Evolutionary conservation across 306 rosid species (phyloP), one percentile per base, ranked within the genome.

Genomic region (Vigna nakashimae): DNA sequence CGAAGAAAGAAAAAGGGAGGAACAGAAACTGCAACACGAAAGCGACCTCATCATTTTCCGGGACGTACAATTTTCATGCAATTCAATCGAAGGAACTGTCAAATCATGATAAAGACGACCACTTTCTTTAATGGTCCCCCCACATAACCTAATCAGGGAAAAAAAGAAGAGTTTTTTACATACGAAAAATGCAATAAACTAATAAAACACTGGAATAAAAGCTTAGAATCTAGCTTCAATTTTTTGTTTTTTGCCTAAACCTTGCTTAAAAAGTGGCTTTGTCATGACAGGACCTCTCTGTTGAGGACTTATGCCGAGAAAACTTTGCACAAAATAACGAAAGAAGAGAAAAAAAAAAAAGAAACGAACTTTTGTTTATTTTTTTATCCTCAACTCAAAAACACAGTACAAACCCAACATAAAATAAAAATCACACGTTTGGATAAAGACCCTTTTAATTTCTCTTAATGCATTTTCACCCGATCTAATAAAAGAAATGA

Each of bases 11-110:
- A 76, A 64, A 80, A 69, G 71, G 76, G 65, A 63, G 62, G 64
- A 53, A 28, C 76, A 81, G 72, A 85, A 65, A 76, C 88, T 70
- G 88, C 65, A 70, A 79, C 49, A 57, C 71, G 84, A 82, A 76
- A 86, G 83, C 76, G 55, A 59, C 20, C 43, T 80, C 91, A 71
- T 84, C 88, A 78, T 86, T 84, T 87, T 82, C 80, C 74, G 76
- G 84, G 84, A 67, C 73, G 84, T 73, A 74, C 66, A 7, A 22
- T 57, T 77, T 73, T 74, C 70, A 73, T 76, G 77, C 76, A 67
- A 64, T 70, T 75, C 66, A 78, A 56, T 80, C 36, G 20, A 69
- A 69, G 43, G 75, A 83, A 81, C 88, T 79, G 86, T 85, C 91
- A 82, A 87, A 82, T 89, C 90, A 69, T 5, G 26, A 52, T 75